Base-by-base conservation (phyloP, 768 basidiomycete species). In the Strobilomyces dryophilus region DNA sequence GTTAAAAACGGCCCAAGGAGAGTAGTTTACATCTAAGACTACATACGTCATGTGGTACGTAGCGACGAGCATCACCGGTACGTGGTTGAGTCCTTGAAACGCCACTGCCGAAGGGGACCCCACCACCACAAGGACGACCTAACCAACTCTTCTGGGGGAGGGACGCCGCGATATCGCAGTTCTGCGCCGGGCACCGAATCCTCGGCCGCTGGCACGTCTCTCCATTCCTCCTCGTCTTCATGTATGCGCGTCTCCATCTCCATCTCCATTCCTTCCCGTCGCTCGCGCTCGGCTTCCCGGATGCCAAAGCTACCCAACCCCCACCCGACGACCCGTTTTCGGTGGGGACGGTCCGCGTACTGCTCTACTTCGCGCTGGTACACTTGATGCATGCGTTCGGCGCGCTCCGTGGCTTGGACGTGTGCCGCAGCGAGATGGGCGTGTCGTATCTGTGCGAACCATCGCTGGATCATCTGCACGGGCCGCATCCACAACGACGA, bases 71-170 rank as follows among this genome's bases (percentile, higher is more conserved):
- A 32, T 56, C 60, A 73, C 32, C 62, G 69, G 67, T 92, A 92
- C 46, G 77, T 74, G 9, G 89, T 91, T 56, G 87, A 80, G 61
- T 92, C 90, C 58, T 84, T 80, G 59, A 92, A 67, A 43, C 90
- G 75, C 89, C 88, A 92, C 27, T 77, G 75, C 43, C 79, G 74
- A 20, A 92, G 67, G 3, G 89, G 88, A 0, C 87, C 86, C 87
- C 88, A 90, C 84, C 87, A 89, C 83, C 83, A 89, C 54, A 87
- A 56, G 7, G 86, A 87, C 31, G 65, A 64, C 12, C 61, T 52
- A 2, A 43, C 54, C 26, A 41, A 45, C 49, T 54, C 51, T 4
- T 56, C 54, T 20, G 56, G 35, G 43, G 48, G 49, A 11, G 39
- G 27, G n/a, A 24, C 8, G 11, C 27, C 47, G 5, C 60, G 58